These are phyloP conservation scores for Allium sativum DNA, from an alignment of 106 monocot species.

Conservation along the genomic window DNA sequence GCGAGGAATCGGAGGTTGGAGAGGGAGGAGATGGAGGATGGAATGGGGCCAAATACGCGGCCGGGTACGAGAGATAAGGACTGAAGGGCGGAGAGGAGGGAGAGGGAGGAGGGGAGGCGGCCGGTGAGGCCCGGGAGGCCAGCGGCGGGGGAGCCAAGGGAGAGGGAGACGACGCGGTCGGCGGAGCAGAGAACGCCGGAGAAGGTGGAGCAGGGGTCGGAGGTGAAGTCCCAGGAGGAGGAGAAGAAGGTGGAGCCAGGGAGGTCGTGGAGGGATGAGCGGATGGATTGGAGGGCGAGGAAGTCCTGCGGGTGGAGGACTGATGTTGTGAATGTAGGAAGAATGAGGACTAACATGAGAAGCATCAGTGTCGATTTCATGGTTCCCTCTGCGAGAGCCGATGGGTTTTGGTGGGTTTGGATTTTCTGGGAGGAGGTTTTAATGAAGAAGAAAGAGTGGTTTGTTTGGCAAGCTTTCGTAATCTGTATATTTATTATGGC, in stretches of 20 bases:
- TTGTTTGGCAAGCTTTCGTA: too few relatives aligned
- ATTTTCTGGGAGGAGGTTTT: too few relatives aligned
- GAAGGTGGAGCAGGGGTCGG: constrained; percentile 54
- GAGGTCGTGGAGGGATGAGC: constrained; percentile 44
- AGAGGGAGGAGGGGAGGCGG: constrained; percentile 29
- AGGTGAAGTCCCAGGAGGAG: constrained; percentile 67
- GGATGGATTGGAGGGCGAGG: constrained; percentile 62
- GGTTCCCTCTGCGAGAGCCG: too few relatives aligned
- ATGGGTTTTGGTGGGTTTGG: too few relatives aligned
- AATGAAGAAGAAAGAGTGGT: too few relatives aligned
- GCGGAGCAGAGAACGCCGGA: constrained; percentile 38
- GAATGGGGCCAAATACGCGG: constrained; percentile 46
- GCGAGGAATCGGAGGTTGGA: constrained; percentile 51
- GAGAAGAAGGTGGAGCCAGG: constrained; percentile 76
- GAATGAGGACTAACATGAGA: too few relatives aligned
- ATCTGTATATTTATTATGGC: too few relatives aligned
- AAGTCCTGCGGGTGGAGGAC: constrained; percentile 64
- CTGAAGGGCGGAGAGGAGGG: constrained; percentile 44
- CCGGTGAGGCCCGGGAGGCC: constrained; percentile 47
- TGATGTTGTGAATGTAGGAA: not conserved
- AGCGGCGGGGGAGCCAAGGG: constrained; percentile 52
- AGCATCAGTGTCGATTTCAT: too few relatives aligned
- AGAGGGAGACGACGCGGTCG: constrained; percentile 42
- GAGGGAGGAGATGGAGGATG: constrained; percentile 18
- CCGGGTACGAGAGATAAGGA: constrained; percentile 73